phyloP scores from a whole-genome alignment of 2,329 filamentous ascomycete species.

The Nectriaceae sp. region DNA sequence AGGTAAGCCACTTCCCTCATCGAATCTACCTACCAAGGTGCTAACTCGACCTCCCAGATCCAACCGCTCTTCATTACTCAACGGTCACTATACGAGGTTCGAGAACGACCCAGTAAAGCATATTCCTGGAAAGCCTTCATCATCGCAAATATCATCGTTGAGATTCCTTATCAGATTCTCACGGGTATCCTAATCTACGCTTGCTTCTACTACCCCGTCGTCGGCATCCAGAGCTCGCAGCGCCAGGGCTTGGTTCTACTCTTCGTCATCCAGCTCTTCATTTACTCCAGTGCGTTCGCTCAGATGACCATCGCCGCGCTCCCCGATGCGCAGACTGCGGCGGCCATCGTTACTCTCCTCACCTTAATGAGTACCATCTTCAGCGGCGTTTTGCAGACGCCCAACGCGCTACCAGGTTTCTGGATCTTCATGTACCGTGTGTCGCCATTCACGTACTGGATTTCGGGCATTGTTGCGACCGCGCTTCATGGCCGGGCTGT shows the following conservation, averaged over 20 bases:
- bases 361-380: slow-evolving; percentile 62
- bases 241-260: slow-evolving; percentile 68
- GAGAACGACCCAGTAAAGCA: slow-evolving; percentile 71
- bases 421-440: slow-evolving; percentile 77
- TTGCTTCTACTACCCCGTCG: slow-evolving; percentile 68
- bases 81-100: slow-evolving; percentile 73
- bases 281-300: slow-evolving; percentile 73
- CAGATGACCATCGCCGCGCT: slow-evolving; percentile 74
- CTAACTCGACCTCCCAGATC: slow-evolving; percentile 45
- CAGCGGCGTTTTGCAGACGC: slow-evolving; percentile 64
- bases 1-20: slow-evolving; percentile 35
- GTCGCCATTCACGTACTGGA: slow-evolving; percentile 68
- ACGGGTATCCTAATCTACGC: slow-evolving; percentile 64
- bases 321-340: slow-evolving; percentile 68
- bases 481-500: slow-evolving; percentile 59
- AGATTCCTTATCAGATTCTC: slow-evolving; percentile 70
- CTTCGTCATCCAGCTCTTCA: slow-evolving; percentile 64
- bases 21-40: slow-evolving; percentile 39
- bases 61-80: slow-evolving; percentile 79
- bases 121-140: slow-evolving; percentile 79
- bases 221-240: slow-evolving; percentile 49
- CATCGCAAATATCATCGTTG: slow-evolving; percentile 69
- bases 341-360: slow-evolving; percentile 61
- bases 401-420: slow-evolving; percentile 63
- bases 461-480: slow-evolving; percentile 67